A percentile compares a stretch with the other conserved stretches of the same genome.
Evolutionary conservation across 192 early-diverging fungal genomes (phyloP).

Genomic region (Pilaira anomala): DNA sequence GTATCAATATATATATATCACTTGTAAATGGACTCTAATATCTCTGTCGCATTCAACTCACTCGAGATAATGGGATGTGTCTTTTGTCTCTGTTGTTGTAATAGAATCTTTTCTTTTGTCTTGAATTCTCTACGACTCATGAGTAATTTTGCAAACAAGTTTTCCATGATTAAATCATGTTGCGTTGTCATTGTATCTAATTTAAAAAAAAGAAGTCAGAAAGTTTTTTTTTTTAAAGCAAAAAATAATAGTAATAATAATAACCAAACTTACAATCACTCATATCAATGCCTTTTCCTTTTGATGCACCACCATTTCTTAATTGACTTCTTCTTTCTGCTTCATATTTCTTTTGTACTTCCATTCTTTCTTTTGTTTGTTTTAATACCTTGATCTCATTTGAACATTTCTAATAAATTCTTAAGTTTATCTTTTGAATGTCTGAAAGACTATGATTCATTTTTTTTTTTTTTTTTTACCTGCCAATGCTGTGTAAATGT

Average conservation of each 20-base stretch:
- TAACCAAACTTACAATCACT: slow-evolving; percentile 15
- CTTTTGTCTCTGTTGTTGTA: background rate
- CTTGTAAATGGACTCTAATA: slow-evolving; percentile 6
- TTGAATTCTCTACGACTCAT: slow-evolving; percentile 2
- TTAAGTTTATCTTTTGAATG: too few relatives aligned
- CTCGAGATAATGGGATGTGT: background rate
- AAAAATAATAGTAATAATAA: background rate
- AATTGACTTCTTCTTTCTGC: slow-evolving; percentile 31
- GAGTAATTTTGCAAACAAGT: background rate
- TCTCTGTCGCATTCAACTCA: background rate
- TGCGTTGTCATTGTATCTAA: background rate
- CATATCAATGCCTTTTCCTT: slow-evolving; percentile 16
- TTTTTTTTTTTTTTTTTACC: slow-evolving; percentile 30
- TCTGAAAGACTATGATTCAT: too few relatives aligned
- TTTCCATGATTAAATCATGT: slow-evolving; percentile 13
- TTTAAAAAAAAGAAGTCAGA: background rate
- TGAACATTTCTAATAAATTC: slow-evolving; percentile 27
- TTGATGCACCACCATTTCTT: background rate
- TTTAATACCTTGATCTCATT: slow-evolving; percentile 10
- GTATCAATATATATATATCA: background rate
- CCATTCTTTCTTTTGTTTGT: slow-evolving; percentile 42
- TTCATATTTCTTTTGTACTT: slow-evolving; percentile 45
- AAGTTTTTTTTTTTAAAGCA: background rate
- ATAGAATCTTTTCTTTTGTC: slow-evolving; percentile 6
- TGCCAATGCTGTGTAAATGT: slow-evolving; percentile 70